phyloP scores from a whole-genome alignment of 768 basidiomycete genomes.

The Lactifluus rugatus region DNA sequence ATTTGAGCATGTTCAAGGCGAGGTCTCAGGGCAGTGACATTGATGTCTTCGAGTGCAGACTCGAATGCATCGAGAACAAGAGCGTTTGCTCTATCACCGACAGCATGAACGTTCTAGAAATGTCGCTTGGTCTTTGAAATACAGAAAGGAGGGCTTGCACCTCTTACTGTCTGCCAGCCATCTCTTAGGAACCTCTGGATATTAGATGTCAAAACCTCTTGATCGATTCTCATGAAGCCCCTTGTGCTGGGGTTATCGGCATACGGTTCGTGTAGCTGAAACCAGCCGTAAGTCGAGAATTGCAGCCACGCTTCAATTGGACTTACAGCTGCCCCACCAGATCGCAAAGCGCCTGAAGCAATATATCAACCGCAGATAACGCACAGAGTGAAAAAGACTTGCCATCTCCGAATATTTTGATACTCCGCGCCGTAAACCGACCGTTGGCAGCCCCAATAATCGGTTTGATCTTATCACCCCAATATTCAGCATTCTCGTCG shows the following conservation, averaged over 20 bases:
- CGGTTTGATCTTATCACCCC: slow-evolving; percentile 55
- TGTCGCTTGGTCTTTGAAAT: background rate
- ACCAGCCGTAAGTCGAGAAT: slow-evolving; percentile 3
- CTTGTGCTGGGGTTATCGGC: slow-evolving; percentile 63
- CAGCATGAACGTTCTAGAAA: slow-evolving; percentile 73
- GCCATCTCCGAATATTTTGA: slow-evolving; percentile 76
- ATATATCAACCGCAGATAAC: background rate
- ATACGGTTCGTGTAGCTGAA: slow-evolving; percentile 72
- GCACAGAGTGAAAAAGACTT: slow-evolving; percentile 11
- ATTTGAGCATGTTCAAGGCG: slow-evolving; percentile 91
- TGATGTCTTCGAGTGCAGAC: slow-evolving; percentile 45
- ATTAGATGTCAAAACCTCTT: slow-evolving; percentile 49
- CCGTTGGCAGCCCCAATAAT: slow-evolving; percentile 50
- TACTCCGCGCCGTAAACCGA: slow-evolving; percentile 59
- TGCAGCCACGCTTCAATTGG: background rate
- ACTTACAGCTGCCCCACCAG: slow-evolving; percentile 80
- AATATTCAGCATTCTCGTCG: slow-evolving; percentile 56
- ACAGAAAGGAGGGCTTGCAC: no score
- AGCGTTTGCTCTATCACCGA: slow-evolving; percentile 81
- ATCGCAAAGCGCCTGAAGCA: slow-evolving; percentile 66
- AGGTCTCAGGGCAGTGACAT: slow-evolving; percentile 59
- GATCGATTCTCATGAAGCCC: slow-evolving; percentile 68
- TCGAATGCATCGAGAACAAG: slow-evolving; percentile 81
- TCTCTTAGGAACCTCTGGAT: slow-evolving; percentile 65
- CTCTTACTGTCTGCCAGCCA: slow-evolving; percentile 83